Evolutionary conservation across 208 protist species (phyloP).

Genomic region (Endotrypanum monterogeii): DNA sequence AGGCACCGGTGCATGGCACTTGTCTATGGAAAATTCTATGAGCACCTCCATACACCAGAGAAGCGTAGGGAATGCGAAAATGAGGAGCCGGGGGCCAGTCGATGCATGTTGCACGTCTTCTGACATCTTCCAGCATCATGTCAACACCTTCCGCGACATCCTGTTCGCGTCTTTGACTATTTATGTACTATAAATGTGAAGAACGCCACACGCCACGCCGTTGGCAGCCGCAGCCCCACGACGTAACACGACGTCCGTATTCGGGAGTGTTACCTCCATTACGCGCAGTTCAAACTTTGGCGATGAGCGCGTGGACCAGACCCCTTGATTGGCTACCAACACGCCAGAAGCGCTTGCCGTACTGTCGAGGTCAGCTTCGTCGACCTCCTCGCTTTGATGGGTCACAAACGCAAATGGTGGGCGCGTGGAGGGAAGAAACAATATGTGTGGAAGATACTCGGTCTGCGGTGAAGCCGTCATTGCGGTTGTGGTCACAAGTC

Average conservation of each 20-base stretch:
- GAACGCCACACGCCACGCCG: constrained; percentile 69
- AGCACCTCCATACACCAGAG: no score
- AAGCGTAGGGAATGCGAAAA: neutral
- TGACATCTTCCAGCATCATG: neutral
- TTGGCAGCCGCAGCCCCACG: constrained; percentile 59
- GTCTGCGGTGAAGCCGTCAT: neutral
- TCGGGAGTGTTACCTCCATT: constrained; percentile 77
- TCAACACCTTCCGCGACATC: no score
- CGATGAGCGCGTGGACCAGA: constrained; percentile 68
- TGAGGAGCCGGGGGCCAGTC: neutral
- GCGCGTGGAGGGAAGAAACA: constrained; percentile 81
- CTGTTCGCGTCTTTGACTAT: no score
- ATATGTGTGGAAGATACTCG: constrained; percentile 80
- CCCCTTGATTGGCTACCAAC: constrained; percentile 80
- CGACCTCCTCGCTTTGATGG: constrained; percentile 49
- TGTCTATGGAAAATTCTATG: no score
- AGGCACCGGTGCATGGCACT: no score
- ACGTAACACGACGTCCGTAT: constrained; percentile 49
- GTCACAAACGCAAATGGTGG: constrained; percentile 78
- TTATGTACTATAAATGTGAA: constrained; percentile 64
- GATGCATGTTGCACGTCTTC: neutral
- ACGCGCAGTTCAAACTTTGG: constrained; percentile 76
- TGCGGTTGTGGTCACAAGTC: neutral
- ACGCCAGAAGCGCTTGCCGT: constrained; percentile 56
- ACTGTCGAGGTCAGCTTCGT: constrained; percentile 26